Evolutionary conservation across 768 basidiomycete species (phyloP), one percentile per base, ranked within the genome.

Genomic region (Termitomyces heimii): DNA sequence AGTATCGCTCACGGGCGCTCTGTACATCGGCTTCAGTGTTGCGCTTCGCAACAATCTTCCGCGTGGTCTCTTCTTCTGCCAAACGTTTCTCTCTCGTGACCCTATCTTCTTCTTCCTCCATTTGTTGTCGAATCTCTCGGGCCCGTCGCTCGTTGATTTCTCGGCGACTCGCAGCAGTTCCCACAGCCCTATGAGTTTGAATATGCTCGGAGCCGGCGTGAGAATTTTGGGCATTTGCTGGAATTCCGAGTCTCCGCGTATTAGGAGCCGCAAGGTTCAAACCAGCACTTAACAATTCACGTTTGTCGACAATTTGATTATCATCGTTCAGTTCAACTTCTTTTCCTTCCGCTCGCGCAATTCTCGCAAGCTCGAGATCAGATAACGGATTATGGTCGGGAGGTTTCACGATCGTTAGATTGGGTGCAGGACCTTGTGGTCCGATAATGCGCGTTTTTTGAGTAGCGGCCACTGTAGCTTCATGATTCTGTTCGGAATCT

Each of bases 291-390:
- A 98, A 77, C 8, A 99, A 76, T 53, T 95, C 92, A 55, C 95
- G 86, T 67, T 95, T 94, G 75, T 99, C 97, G 48, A 99, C 88
- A 46, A 98, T 94, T 68, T 95, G 92, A 64, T 94, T 95, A 64
- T 98, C 95, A 70, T 98, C 96, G 70, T 98, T 98, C 34, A 98
- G 75, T 70, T 98, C 96, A 34, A 99, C 86, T 12, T 85, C 79
- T 69, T 89, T 89, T 24, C 94, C 95, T 65, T 88, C 79, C 57
- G 79, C 82, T 62, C 78, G 77, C 16, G 93, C 92, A 44, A 80
- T 64, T 44, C 70, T 80, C 24, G 89, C 92, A 28, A 92, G 78
- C 65, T 92, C 87, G 29, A 82, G 65, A 70, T 96, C 94, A 37
- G 89, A 85, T 63, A 80, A 71, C 44, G 82, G 79, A 0, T 76